These are phyloP conservation scores for Chamaenerion angustifolium DNA, from an alignment of 345 rosid genomes.

Conservation along the genomic window DNA sequence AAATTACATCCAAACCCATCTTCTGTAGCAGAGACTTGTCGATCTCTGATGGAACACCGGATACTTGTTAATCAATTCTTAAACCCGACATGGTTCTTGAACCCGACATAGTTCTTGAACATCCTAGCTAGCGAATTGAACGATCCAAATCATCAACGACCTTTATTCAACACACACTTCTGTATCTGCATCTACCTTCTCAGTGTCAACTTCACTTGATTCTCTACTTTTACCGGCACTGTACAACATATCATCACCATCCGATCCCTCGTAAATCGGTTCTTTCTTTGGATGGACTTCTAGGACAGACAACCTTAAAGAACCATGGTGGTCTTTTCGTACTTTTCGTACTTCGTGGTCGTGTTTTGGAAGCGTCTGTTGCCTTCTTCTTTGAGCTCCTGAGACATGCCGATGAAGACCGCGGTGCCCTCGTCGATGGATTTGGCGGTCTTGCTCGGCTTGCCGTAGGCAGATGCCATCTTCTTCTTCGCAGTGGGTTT, in stretches of 20 bases:
- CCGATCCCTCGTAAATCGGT: slow-evolving; percentile 55
- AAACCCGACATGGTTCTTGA: slow-evolving; percentile 98
- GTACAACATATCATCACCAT: slow-evolving; percentile 11
- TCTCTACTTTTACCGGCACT: too few species aligned
- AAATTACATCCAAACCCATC: slow-evolving; percentile 47
- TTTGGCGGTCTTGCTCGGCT: slow-evolving; percentile 35
- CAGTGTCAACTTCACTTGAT: too few species aligned
- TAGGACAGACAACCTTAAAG: slow-evolving; percentile 55
- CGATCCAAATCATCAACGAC: slow-evolving; percentile 74
- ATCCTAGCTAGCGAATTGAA: slow-evolving; percentile 80
- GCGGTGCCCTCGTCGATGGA: slow-evolving; percentile 85
- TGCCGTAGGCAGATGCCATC: slow-evolving; percentile 22
- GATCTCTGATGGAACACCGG: too few species aligned
- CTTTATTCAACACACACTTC: slow-evolving; percentile 12
- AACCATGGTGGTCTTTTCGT: slow-evolving; percentile 50
- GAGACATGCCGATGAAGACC: slow-evolving; percentile 72
- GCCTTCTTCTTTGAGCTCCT: slow-evolving; percentile 98
- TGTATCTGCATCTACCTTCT: slow-evolving; percentile 11
- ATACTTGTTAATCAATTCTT: too few species aligned
- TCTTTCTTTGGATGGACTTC: slow-evolving; percentile 76
- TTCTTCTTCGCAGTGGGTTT: slow-evolving; percentile 92
- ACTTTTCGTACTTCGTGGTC: slow-evolving; percentile 92
- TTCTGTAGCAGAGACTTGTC: slow-evolving; percentile 50
- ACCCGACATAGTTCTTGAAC: slow-evolving; percentile 89
- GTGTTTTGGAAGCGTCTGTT: slow-evolving; percentile 62